Conservation (phyloP, 1,284 basidiomycete genomes). For the Meripilus lineatus region DNA sequence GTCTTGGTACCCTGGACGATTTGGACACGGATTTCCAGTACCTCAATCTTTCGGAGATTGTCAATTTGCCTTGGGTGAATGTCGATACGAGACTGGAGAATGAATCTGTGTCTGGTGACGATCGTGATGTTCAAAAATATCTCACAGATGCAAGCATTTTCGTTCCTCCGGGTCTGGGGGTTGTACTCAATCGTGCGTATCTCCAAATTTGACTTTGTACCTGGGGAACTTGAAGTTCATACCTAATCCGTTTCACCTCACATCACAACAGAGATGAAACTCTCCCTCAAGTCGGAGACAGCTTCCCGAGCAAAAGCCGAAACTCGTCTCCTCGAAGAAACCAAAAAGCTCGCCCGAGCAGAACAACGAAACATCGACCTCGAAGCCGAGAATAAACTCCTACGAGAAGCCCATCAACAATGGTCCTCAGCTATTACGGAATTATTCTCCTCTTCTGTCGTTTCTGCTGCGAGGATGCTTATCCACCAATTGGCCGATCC, state of each 20-base stretch:
- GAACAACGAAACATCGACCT: neutral
- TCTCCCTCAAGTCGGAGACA: neutral
- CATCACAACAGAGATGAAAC: neutral
- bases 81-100: neutral
- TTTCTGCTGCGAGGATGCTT: too few species aligned
- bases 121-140: too few species aligned
- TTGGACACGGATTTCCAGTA: slow-evolving; percentile 2
- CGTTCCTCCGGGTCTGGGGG: neutral
- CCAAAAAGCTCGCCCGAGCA: neutral
- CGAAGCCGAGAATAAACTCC: neutral
- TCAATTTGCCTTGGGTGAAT: neutral
- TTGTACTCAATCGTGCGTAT: neutral
- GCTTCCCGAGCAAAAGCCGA: neutral
- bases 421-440: too few species aligned
- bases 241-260: too few species aligned
- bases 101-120: neutral
- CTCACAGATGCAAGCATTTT: neutral
- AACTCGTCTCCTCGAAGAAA: neutral
- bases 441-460: too few species aligned
- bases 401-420: neutral
- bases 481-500: too few species aligned
- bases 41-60: neutral
- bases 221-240: too few species aligned
- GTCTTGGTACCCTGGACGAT: too few species aligned
- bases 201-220: neutral